Percentiles rank a stretch among this genome's conserved stretches.
Evolutionary conservation across 2,329 filamentous ascomycete genomes (phyloP).

Genomic region (Madurella mycetomatis): DNA sequence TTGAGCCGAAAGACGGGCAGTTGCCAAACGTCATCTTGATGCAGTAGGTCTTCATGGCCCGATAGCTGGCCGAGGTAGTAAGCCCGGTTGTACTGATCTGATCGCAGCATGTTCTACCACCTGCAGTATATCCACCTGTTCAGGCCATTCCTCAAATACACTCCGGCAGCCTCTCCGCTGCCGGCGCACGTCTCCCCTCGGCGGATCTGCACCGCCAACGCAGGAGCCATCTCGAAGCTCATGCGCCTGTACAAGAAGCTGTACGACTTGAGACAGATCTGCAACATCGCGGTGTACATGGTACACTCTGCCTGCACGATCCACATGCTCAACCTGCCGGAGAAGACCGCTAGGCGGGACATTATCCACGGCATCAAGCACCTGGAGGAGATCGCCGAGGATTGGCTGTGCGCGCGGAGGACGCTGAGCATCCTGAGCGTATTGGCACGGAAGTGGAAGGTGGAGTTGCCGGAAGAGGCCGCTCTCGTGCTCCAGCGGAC

Average conservation of each 20-base stretch:
- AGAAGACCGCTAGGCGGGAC: conserved; percentile 85
- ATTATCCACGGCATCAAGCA: conserved; percentile 88
- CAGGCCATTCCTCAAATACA: conserved; percentile 90
- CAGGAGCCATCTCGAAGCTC: conserved; percentile 86
- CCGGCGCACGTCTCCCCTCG: conserved; percentile 85
- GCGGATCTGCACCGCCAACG: conserved; percentile 85
- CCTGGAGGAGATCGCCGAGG: conserved; percentile 90
- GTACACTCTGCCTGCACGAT: conserved; percentile 91
- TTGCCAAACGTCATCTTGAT: conserved; percentile 73
- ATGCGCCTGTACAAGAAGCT: conserved; percentile 89
- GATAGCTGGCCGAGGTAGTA: not conserved
- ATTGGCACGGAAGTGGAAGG: conserved; percentile 82
- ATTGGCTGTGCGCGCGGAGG: conserved; percentile 85
- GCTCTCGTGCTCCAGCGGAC: conserved; percentile 69
- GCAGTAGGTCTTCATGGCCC: conserved; percentile 61
- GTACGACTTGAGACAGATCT: conserved; percentile 88
- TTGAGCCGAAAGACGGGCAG: conserved; percentile 85
- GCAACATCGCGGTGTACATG: conserved; percentile 95
- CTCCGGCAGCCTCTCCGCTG: conserved; percentile 72
- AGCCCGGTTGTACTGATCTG: conserved; percentile 1
- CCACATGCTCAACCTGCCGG: conserved; percentile 85
- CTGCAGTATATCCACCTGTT: conserved; percentile 94
- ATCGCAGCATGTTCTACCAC: conserved; percentile 88
- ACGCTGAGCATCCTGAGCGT: conserved; percentile 82
- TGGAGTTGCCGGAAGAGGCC: conserved; percentile 82